These are phyloP conservation scores for Lablab purpureus DNA, from an alignment of 306 rosid species.

Conservation along the genomic window DNA sequence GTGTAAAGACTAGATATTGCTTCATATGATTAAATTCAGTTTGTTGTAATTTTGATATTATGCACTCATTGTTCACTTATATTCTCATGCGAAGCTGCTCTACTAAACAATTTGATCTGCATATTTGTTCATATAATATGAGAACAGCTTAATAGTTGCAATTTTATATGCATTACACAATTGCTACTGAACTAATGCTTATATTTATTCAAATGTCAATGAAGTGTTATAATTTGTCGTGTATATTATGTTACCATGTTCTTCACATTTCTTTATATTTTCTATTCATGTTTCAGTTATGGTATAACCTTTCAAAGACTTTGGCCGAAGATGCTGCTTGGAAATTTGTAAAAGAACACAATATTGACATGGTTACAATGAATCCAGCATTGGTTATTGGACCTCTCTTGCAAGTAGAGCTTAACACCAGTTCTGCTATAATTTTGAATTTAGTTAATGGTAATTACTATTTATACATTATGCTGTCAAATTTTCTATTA, in stretches of 20 bases:
- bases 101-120: neutral
- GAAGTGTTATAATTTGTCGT: neutral
- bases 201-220: conserved; percentile 20
- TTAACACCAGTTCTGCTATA: conserved; percentile 59
- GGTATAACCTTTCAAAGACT: conserved; percentile 70
- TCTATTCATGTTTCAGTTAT: conserved; percentile 52
- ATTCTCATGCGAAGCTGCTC: too few species aligned
- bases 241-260: neutral
- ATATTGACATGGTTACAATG: conserved; percentile 70
- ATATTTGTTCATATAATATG: neutral
- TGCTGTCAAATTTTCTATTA: neutral
- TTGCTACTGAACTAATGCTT: conserved; percentile 5
- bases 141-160: too few species aligned
- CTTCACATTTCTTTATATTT: conserved; percentile 31
- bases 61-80: too few species aligned
- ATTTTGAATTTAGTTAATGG: conserved; percentile 58
- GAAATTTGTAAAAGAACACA: conserved; percentile 74
- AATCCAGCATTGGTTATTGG: conserved; percentile 75
- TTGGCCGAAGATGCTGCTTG: conserved; percentile 79
- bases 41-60: too few species aligned
- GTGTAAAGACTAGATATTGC: neutral
- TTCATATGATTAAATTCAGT: too few species aligned
- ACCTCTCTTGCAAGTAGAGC: conserved; percentile 71
- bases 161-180: neutral
- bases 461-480: conserved; percentile 28